Evolutionary conservation across 768 basidiomycete genomes (phyloP), one percentile per base, ranked within the genome.

Genomic region (Mycena crocata): DNA sequence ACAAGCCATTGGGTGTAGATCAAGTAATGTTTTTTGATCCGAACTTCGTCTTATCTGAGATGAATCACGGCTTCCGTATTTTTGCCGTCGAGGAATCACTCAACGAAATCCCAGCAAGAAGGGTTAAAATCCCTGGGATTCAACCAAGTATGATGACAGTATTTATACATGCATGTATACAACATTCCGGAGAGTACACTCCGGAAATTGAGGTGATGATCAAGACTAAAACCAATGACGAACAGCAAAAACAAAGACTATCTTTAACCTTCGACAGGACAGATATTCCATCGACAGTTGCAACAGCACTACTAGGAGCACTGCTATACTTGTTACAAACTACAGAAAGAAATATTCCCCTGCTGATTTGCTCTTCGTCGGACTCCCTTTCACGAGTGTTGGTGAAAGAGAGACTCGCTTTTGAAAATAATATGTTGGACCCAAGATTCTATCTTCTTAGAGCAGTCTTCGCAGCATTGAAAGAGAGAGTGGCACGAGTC

Each of bases 1-100:
- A 45, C 21, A 0, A 7, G 30, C 56, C 56, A 23, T 21, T 44
- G 13, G 4, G 23, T 7, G n/a, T 13, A 8, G 42, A 57, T 12
- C 19, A 45, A 15, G 31, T 45, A 14, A 14, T 57, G n/a, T 12
- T 24, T 6, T 57, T 57, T 34, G 42, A 57, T 45, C 56, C 56
- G 3, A 31, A 57, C 24, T 57, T 28, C 24, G 14, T 42, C 0
- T 23, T 57, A n/a, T 19, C 26, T 44, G 15, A 44, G 12, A 44
- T 57, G n/a, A 5, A 14, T 13, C 2, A 21, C 5, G 56, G 56
- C 5, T 45, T 57, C 24, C 56, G 42, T 2, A 57, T 57, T 5
- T 57, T 57, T 45, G 56, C 56, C 19, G 44, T 21, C 4, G 42
- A 57, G 6, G 42, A 44, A n/a, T 57, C 56, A 32, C 42, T 57